Evolutionary conservation across 805 yeast species (phyloP).

Genomic region (Sugiyamaella chiloensis): DNA sequence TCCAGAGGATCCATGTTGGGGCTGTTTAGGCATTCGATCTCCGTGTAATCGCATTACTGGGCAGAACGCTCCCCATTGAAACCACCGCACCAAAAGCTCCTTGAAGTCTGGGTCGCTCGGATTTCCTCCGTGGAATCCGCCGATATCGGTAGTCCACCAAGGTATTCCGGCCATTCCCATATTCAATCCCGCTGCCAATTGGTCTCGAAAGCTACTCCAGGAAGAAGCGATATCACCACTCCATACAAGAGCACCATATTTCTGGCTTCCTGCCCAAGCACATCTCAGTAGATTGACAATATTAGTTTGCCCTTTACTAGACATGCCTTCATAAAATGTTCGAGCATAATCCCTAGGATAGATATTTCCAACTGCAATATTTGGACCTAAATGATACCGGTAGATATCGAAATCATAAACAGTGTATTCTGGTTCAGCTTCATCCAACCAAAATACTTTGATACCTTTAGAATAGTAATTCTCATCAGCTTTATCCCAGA

Average conservation of each 20-base stretch:
- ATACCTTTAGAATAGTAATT: constrained; percentile 21
- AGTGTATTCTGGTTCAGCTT: constrained; percentile 24
- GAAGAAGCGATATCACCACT: constrained; percentile 24
- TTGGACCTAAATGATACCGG: constrained; percentile 20
- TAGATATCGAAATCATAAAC: constrained; percentile 23
- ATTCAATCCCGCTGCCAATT: constrained; percentile 22
- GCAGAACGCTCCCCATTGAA: constrained; percentile 24
- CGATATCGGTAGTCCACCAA: constrained; percentile 26
- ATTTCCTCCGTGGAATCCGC: constrained; percentile 24
- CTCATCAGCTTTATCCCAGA: constrained; percentile 19
- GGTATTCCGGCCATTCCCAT: constrained; percentile 25
- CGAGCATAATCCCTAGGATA: constrained; percentile 22
- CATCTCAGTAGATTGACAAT: constrained; percentile 25
- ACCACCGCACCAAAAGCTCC: constrained; percentile 23
- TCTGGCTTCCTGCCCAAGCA: constrained; percentile 26
- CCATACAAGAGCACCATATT: constrained; percentile 24
- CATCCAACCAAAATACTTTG: constrained; percentile 23
- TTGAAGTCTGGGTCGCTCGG: constrained; percentile 17
- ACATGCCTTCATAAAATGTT: constrained; percentile 22
- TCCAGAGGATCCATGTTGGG: constrained; percentile 22
- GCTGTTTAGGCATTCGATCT: constrained; percentile 18
- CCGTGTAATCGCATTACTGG: constrained; percentile 24
- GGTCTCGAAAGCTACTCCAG: constrained; percentile 20
- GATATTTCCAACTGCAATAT: constrained; percentile 19
- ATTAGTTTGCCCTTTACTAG: constrained; percentile 22